Evolutionary conservation across 148 eudicot genomes (phyloP), one percentile per base, ranked within the genome.

Genomic region (Salicornia ramosissima): DNA sequence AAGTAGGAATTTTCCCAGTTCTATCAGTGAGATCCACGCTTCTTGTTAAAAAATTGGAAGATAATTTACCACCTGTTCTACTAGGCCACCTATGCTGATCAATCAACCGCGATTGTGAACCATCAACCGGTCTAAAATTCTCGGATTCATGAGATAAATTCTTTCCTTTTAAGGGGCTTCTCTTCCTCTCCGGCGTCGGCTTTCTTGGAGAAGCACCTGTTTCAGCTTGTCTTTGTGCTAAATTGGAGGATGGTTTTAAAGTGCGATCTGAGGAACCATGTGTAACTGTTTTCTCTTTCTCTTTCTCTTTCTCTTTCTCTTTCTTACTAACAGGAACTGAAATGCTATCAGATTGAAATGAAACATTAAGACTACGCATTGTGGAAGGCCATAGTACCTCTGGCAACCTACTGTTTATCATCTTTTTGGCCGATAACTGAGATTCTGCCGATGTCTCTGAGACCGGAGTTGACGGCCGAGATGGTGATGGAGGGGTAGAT

Each of bases 311-410:
- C 47, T 89, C 99, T 58, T 85, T 94, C 47, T 87, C 99, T 75
- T 77, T 91, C 76, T 86, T 88, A 73, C 71, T 72, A 68, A 87
- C 77, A 70, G 98, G 90, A 31, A 85, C 70, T 28, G 96, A 88
- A 71, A 80, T 74, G 7, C 74, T 62, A 83, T 91, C 96, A 53
- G 96, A 85, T 67, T 91, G 96, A 66, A 94, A 91, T 40, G 99
- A 87, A 69, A 84, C 90, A 74, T 79, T 89, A 47, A 88, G 83
- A 74, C 96, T 91, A 58, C 97, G 86, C 96, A 86, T 91, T 30
- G 96, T 89, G n/a, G 96, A 86, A 46, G 97, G 99, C 97, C 99
- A 94, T 77, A 94, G 80, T 63, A 78, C 80, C 77, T 90, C 97
- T 0, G 86, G 86, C 78, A 85, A 60, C 76, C 82, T 80, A 71